Evolutionary conservation across 345 rosid species (phyloP), one percentile per base, ranked within the genome.

Genomic region (Salix arbutifolia): DNA sequence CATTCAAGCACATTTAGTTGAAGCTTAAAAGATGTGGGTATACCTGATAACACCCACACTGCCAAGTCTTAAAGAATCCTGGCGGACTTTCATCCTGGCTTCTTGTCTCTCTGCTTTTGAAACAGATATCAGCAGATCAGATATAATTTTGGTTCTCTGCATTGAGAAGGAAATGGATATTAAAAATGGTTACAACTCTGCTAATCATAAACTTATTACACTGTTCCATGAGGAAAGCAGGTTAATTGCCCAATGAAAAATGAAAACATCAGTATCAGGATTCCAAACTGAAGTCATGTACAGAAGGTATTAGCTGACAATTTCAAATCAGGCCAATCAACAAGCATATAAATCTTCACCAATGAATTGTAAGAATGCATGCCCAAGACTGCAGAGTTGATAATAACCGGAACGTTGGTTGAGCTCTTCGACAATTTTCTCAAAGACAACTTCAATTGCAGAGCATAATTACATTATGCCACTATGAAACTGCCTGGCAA

Each of bases 41-140:
- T 84, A 96, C 99, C 99, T 96, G 81, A 94, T 92, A 67, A 94
- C 92, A 60, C 98, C 99, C 76, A 96, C 97, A 84, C 88, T 96
- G 82, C 99, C 99, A 65, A 96, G 91, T 79, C 99, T 92, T 84
- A 96, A 77, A 61, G 99, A 96, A 82, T 94, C 98, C 79, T 96
- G 97, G 73, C 94, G 92, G 70, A 96, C 93, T 89, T 94, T 96
- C 84, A 92, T 79, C 84, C 99, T 88, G 77, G 99, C 97, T 90
- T 94, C 99, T 77, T 91, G 97, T 83, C 99, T 88, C 90, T 96
- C 96, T 65, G 97, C 90, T 85, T 94, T 96, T 68, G 99, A 96
- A 78, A 94, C 94, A 30, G 99, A 90, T 87, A 94, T 92, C 83
- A 96, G 88, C 73, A 96, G 87, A 85, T 96, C 99, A 53, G 97